Conservation (phyloP, 805 yeast species). For the Geotrichum ghanense region DNA sequence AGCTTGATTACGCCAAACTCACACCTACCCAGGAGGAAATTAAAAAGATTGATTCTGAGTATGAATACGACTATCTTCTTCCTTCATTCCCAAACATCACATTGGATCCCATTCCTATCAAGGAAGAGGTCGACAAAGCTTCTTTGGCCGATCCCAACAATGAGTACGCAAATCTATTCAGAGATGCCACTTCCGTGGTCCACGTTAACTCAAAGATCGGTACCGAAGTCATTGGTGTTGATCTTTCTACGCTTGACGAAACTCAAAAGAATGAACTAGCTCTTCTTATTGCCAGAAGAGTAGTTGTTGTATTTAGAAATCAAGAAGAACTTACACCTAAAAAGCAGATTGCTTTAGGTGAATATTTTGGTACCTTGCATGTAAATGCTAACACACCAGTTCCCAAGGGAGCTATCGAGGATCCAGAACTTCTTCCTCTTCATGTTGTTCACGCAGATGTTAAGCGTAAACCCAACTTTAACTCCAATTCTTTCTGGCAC, state of each 20-base stretch:
- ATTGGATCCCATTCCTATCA: constrained; percentile 20
- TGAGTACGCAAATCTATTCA: constrained; percentile 9
- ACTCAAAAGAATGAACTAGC: constrained; percentile 61
- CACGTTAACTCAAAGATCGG: constrained; percentile 61
- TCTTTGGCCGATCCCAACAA: background rate
- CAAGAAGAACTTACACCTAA: constrained; percentile 38
- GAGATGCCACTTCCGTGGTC: constrained; percentile 17
- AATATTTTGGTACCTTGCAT: constrained; percentile 59
- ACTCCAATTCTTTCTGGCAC: constrained; percentile 40
- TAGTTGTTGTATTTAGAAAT: constrained; percentile 59
- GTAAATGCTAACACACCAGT: constrained; percentile 69
- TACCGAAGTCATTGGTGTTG: constrained; percentile 51
- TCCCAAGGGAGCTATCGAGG: constrained; percentile 43
- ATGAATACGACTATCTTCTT: constrained; percentile 20
- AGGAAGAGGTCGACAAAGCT: constrained; percentile 5
- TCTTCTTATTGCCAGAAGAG: constrained; percentile 55
- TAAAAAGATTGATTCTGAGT: constrained; percentile 5
- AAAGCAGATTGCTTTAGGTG: constrained; percentile 37
- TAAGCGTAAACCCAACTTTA: constrained; percentile 17
- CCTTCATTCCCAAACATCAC: constrained; percentile 24
- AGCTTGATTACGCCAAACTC: background rate
- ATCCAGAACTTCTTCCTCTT: constrained; percentile 27
- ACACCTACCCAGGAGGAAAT: background rate
- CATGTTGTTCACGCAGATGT: constrained; percentile 48
- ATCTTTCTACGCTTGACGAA: constrained; percentile 41